A percentile compares a stretch with the other conserved stretches of the same genome.
phyloP scores from a whole-genome alignment of 257 asterid genomes.

The Jasminum sambac region DNA sequence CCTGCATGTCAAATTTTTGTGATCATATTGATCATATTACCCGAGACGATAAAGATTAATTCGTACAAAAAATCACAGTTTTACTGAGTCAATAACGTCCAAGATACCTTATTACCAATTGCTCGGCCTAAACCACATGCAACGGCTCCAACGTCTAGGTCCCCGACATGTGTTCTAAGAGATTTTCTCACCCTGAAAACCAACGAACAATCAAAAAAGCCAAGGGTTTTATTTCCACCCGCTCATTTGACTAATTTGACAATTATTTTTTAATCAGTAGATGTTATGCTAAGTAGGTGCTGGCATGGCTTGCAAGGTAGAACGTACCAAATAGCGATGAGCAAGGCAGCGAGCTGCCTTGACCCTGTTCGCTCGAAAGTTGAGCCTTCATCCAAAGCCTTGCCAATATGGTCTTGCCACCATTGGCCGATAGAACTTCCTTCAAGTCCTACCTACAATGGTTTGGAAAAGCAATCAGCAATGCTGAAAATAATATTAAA shows the following conservation, averaged over 20 bases:
- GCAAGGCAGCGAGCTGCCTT: constrained; percentile 88
- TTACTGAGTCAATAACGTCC: not conserved
- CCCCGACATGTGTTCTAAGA: constrained; percentile 76
- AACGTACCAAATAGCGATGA: constrained; percentile 80
- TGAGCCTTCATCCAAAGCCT: constrained; percentile 77
- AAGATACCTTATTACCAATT: constrained; percentile 81
- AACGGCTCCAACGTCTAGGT: constrained; percentile 85
- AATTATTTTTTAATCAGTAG: too few relatives aligned
- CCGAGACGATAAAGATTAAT: not conserved
- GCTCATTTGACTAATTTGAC: too few relatives aligned
- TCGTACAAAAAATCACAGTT: not conserved
- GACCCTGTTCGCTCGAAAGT: constrained; percentile 88
- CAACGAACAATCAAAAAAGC: constrained; percentile 14
- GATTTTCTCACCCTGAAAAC: constrained; percentile 72
- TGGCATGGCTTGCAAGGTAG: not conserved
- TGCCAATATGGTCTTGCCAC: constrained; percentile 96
- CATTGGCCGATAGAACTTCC: constrained; percentile 95
- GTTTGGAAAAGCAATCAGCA: constrained; percentile 21
- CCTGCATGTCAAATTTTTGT: constrained; percentile 47
- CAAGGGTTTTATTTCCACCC: too few relatives aligned
- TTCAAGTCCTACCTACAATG: constrained; percentile 95
- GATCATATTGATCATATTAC: not conserved
- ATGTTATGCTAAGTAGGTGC: too few relatives aligned
- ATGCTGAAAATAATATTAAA: too few relatives aligned
- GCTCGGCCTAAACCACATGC: constrained; percentile 98